Evolutionary conservation across 306 rosid genomes (phyloP), one percentile per base, ranked within the genome.

Genomic region (Vigna angularis): DNA sequence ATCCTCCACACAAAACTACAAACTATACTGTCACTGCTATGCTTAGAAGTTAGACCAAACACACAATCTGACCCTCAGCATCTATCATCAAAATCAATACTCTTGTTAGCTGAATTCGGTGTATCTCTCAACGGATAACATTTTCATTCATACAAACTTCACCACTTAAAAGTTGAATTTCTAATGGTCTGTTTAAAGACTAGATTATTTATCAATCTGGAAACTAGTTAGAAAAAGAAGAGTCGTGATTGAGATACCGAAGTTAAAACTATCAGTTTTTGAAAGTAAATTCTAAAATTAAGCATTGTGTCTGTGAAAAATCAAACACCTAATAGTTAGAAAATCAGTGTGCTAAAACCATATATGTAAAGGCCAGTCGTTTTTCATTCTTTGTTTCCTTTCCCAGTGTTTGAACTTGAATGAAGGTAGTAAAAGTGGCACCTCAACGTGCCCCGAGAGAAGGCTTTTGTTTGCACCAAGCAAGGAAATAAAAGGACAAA

Each of bases 401-500:
- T 59, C 30, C 59, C 47, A 66, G 82, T 61, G 8, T 72, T 52
- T 77, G 79, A 82, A 77, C 77, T 52, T 70, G 20, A 45, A 65
- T 48, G 48, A 69, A 70, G 79, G 64, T 57, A 22, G 28, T 14
- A 18, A 72, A 58, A 79, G 18, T 62, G 83, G 9, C 58, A 70
- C 38, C 49, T 9, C 69, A 50, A 79, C 85, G 68, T 20, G n/a
- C 81, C 83, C 85, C 82, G 16, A 80, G 76, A 66, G 76, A 51
- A 18, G 22, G 69, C 2, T 76, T 47, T 11, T 87, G 88, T 82
- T 84, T 73, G 30, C 20, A 12, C 73, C 64, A 82, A 68, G 48
- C 74, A 17, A 68, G 70, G 74, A 49, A 74, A 40, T 13, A 69
- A 69, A 72, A 76, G 24, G 83, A 84, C 88, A 80, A 79, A 70